A percentile compares a stretch with the other conserved stretches of the same genome.
phyloP scores from a whole-genome alignment of 768 basidiomycete genomes.

The Tephrocybe sp. region DNA sequence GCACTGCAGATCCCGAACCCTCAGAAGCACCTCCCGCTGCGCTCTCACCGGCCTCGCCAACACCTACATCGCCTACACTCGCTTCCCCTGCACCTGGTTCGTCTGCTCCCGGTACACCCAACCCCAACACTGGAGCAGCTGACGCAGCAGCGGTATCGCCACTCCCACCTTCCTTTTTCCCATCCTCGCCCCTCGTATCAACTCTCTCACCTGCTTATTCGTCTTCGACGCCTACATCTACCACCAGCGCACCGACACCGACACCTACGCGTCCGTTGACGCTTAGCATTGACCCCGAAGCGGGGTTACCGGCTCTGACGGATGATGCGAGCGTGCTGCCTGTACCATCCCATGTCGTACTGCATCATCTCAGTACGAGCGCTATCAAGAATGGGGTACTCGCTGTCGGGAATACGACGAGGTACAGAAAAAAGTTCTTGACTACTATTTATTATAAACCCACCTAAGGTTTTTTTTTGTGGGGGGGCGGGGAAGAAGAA shows the following conservation, averaged over 20 bases:
- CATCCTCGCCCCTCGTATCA: too few relatives aligned
- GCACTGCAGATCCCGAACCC: slow-evolving; percentile 14
- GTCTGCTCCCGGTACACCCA: too few relatives aligned
- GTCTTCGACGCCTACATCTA: background rate
- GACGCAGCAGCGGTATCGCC: too few relatives aligned
- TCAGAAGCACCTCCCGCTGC: background rate
- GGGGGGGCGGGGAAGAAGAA: too few relatives aligned
- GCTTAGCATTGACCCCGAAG: slow-evolving; percentile 7
- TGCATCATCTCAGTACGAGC: slow-evolving; percentile 93
- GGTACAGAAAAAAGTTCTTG: slow-evolving; percentile 91
- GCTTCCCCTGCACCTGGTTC: too few relatives aligned
- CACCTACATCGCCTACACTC: too few relatives aligned
- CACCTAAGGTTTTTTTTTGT: too few relatives aligned
- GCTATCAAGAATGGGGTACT: slow-evolving; percentile 92
- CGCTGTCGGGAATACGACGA: slow-evolving; percentile 87
- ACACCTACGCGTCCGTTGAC: slow-evolving; percentile 12
- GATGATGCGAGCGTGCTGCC: slow-evolving; percentile 92
- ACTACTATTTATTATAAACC: slow-evolving; percentile 85
- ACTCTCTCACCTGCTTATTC: background rate
- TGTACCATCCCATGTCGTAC: slow-evolving; percentile 89
- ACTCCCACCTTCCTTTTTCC: too few relatives aligned
- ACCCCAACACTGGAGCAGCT: too few relatives aligned
- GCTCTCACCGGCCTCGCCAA: too few relatives aligned
- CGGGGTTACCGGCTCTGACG: slow-evolving; percentile 46
- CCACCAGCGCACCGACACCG: slow-evolving; percentile 1